Conservation (phyloP, 2,329 filamentous ascomycete species). For the Metarhizium robertsii region DNA sequence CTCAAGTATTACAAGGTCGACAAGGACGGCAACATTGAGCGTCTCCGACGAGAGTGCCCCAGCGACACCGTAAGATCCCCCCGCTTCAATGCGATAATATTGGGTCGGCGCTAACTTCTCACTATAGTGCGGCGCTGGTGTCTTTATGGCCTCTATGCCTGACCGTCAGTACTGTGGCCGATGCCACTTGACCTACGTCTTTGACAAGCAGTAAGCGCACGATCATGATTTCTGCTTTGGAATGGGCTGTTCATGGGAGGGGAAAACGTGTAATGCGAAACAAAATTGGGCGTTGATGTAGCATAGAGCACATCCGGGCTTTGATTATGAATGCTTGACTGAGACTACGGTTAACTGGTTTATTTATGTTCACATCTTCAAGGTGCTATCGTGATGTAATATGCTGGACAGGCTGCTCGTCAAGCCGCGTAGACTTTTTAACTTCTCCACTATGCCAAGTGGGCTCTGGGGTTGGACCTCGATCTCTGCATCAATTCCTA, state of each 20-base stretch:
- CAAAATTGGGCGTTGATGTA: conserved; percentile 33
- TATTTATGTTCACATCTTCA: not conserved
- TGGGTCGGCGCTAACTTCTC: not conserved
- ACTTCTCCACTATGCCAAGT: not conserved
- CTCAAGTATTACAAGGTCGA: conserved; percentile 99
- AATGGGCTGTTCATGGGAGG: conserved; percentile 20
- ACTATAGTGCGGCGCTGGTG: conserved; percentile 87
- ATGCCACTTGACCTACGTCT: conserved; percentile 66
- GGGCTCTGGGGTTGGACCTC: not conserved
- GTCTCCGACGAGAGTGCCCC: conserved; percentile 95
- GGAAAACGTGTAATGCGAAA: conserved; percentile 20
- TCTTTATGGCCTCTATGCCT: conserved; percentile 99
- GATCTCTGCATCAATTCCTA: too few relatives aligned
- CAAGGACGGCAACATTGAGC: conserved; percentile 99
- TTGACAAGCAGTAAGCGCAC: conserved; percentile 52
- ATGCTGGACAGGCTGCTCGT: not conserved
- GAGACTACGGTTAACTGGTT: conserved; percentile 10
- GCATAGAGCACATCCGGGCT: conserved; percentile 31
- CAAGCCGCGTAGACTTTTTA: not conserved
- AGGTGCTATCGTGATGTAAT: conserved; percentile 8
- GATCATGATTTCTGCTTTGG: conserved; percentile 18
- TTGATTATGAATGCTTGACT: conserved; percentile 29
- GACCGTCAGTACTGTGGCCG: conserved; percentile 95
- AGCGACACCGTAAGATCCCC: conserved; percentile 64
- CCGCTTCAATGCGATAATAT: not conserved